Percentiles rank a stretch among this genome's conserved stretches.
phyloP scores from a whole-genome alignment of 768 basidiomycete genomes.

The Trametes cubensis region DNA sequence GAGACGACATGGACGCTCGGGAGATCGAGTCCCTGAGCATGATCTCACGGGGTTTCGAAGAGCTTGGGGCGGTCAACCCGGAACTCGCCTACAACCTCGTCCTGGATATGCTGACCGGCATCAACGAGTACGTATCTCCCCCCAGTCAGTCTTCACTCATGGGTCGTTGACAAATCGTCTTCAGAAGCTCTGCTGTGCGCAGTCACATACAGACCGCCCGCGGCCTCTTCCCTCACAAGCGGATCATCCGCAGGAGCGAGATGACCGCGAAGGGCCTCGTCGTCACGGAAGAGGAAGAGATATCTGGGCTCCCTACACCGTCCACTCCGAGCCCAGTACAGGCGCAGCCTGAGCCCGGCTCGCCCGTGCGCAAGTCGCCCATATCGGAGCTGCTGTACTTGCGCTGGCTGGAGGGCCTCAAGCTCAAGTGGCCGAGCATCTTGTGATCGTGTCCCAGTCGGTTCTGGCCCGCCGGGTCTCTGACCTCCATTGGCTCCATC shows the following conservation, averaged over 20 bases:
- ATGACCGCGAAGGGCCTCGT: slow-evolving; percentile 85
- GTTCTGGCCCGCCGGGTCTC: background rate
- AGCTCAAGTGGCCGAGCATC: slow-evolving; percentile 86
- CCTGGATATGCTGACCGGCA: slow-evolving; percentile 85
- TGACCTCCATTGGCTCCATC: background rate
- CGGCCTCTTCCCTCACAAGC: slow-evolving; percentile 78
- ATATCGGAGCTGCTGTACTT: slow-evolving; percentile 96
- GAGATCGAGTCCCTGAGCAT: slow-evolving; percentile 89
- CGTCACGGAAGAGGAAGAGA: slow-evolving; percentile 81
- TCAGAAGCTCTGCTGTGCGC: slow-evolving; percentile 75
- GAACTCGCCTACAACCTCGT: slow-evolving; percentile 86
- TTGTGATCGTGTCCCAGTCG: slow-evolving; percentile 32
- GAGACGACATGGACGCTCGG: slow-evolving; percentile 84
- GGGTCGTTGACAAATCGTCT: background rate
- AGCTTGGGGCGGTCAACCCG: slow-evolving; percentile 81
- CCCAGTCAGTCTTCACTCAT: background rate
- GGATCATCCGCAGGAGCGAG: slow-evolving; percentile 77
- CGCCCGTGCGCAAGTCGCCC: slow-evolving; percentile 70
- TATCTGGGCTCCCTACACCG: slow-evolving; percentile 50
- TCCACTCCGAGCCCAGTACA: slow-evolving; percentile 34
- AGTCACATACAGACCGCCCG: slow-evolving; percentile 84
- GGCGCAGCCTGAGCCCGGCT: slow-evolving; percentile 40
- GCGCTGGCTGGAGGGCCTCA: slow-evolving; percentile 93
- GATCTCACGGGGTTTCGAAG: slow-evolving; percentile 86
- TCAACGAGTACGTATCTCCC: slow-evolving; percentile 75